A percentile compares a stretch with the other conserved stretches of the same genome.
Evolutionary conservation across 2,329 filamentous ascomycete genomes (phyloP).

Genomic region (Decorospora gaudefroyi): DNA sequence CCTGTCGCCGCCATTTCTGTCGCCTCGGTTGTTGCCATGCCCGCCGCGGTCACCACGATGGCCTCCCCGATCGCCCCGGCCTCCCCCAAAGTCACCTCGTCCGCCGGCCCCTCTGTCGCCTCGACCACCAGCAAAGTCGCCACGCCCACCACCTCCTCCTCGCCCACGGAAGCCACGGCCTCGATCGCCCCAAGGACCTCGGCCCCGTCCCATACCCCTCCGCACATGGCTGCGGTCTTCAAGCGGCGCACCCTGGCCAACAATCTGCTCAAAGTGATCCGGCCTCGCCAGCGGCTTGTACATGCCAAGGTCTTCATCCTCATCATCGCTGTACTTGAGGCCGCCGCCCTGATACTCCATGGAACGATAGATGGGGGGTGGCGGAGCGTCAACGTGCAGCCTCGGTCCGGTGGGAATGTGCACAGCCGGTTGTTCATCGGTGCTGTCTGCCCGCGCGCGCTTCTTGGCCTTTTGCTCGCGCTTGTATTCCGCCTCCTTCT

Average conservation of each 20-base stretch:
- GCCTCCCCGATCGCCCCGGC: slow-evolving; percentile 31
- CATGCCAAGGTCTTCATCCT: slow-evolving; percentile 52
- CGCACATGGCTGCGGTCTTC: slow-evolving; percentile 47
- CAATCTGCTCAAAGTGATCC: slow-evolving; percentile 53
- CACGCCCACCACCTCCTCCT: slow-evolving; percentile 33
- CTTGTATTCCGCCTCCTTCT: slow-evolving; percentile 83
- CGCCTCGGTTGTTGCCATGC: slow-evolving; percentile 35
- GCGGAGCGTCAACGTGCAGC: slow-evolving; percentile 25
- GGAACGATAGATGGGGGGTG: slow-evolving; percentile 24
- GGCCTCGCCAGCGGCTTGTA: slow-evolving; percentile 55
- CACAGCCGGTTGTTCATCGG: slow-evolving; percentile 25
- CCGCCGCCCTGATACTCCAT: slow-evolving; percentile 42
- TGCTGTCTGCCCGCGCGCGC: slow-evolving; percentile 47
- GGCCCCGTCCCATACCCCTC: slow-evolving; percentile 40
- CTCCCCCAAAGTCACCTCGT: slow-evolving; percentile 29
- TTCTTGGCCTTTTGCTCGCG: slow-evolving; percentile 62
- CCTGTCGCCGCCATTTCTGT: slow-evolving; percentile 21
- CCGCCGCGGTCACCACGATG: slow-evolving; percentile 32
- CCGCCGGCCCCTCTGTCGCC: slow-evolving; percentile 30
- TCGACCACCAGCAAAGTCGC: slow-evolving; percentile 36
- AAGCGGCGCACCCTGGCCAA: slow-evolving; percentile 48
- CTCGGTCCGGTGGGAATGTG: slow-evolving; percentile 31
- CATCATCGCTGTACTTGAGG: slow-evolving; percentile 52
- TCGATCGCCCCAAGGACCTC: slow-evolving; percentile 44
- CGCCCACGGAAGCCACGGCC: slow-evolving; percentile 45